Conservation (phyloP, 139 green algal species). For the Haematococcus lacustris region DNA sequence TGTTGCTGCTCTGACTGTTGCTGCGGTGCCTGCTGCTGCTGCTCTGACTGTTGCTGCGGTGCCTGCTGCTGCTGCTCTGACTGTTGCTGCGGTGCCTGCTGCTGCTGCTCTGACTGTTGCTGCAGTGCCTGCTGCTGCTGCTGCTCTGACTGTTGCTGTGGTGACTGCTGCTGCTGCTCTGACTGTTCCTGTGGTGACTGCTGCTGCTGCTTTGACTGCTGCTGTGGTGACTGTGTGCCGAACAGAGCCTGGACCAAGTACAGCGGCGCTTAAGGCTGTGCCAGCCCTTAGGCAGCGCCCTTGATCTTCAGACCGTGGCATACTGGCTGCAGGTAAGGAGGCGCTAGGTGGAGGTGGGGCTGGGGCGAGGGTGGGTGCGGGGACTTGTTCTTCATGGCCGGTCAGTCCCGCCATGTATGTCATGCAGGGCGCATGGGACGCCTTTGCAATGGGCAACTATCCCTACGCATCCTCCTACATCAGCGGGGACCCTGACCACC, state of each 20-base stretch:
- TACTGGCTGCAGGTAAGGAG: conserved; percentile 50
- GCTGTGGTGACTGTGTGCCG: too few species aligned
- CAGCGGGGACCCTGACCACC: conserved; percentile 14
- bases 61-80: too few species aligned
- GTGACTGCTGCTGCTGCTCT: too few species aligned
- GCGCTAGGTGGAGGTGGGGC: neutral
- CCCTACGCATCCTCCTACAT: conserved; percentile 56
- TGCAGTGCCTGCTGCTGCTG: too few species aligned
- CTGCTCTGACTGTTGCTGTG: too few species aligned
- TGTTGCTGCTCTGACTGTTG: too few species aligned
- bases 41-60: too few species aligned
- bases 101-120: too few species aligned
- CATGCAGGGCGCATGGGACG: conserved; percentile 58
- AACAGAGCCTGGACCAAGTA: neutral
- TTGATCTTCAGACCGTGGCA: conserved; percentile 15
- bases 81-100: too few species aligned
- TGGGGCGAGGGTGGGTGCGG: neutral
- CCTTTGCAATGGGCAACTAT: conserved; percentile 70
- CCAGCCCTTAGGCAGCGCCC: neutral
- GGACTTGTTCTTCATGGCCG: neutral
- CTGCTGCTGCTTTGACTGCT: too few species aligned
- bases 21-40: too few species aligned
- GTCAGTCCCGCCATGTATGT: neutral
- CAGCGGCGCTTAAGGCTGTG: conserved; percentile 32
- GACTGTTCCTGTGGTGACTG: too few species aligned